phyloP scores from a whole-genome alignment of 2,329 filamentous ascomycete species.

The Plectosphaerella cucumerina region DNA sequence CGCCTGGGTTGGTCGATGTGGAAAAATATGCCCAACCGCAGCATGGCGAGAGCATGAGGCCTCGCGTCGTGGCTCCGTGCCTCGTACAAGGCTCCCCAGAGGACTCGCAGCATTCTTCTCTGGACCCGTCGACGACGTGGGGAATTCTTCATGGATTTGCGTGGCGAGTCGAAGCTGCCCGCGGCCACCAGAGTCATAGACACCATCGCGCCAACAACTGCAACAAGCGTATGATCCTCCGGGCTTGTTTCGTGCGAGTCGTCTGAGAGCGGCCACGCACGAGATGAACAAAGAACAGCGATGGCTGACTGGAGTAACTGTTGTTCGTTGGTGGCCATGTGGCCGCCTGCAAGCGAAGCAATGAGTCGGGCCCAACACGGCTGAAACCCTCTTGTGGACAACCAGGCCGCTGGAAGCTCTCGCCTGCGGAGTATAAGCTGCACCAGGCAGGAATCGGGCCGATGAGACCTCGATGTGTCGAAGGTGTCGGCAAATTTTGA shows the following conservation, averaged over 20 bases:
- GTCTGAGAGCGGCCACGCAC: background rate
- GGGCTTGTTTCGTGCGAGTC: background rate
- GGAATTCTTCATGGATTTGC: background rate
- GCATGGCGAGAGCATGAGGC: slow-evolving; percentile 1
- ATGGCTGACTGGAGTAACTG: background rate
- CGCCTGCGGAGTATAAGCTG: background rate
- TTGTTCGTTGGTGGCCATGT: background rate
- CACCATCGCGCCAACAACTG: background rate
- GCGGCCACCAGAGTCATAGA: background rate
- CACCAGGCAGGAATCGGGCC: slow-evolving; percentile 3
- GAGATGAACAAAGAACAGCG: background rate
- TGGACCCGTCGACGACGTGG: background rate
- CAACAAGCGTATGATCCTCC: background rate
- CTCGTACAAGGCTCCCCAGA: slow-evolving; percentile 7
- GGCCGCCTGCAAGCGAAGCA: background rate
- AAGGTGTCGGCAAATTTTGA: slow-evolving; percentile 24
- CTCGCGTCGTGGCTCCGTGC: background rate
- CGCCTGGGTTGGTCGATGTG: too few species aligned
- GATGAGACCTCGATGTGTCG: background rate
- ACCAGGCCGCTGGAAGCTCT: background rate
- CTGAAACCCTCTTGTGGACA: background rate
- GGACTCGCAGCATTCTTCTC: slow-evolving; percentile 2
- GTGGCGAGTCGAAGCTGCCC: background rate
- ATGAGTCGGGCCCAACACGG: background rate
- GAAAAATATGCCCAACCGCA: slow-evolving; percentile 8